Conservation (phyloP, 768 basidiomycete species). For the Pulveroboletus ravenelii region DNA sequence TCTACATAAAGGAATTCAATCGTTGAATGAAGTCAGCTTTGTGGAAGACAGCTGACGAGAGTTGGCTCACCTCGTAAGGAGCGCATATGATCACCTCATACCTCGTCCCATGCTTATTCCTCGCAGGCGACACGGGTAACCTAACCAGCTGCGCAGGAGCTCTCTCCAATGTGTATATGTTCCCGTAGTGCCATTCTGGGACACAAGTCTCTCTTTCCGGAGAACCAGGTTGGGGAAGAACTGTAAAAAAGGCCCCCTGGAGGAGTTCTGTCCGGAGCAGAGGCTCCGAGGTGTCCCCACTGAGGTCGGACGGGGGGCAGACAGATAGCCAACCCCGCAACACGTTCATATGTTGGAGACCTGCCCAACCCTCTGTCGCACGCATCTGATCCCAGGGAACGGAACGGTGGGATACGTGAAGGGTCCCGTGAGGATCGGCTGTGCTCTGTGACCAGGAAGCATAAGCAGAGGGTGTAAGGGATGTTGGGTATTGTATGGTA, state of each 20-base stretch:
- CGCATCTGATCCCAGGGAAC: constrained; percentile 67
- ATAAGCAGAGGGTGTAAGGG: constrained; percentile 35
- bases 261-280: constrained; percentile 55
- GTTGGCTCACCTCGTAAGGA: constrained; percentile 65
- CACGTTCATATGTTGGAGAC: constrained; percentile 73
- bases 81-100: constrained; percentile 76
- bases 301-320: constrained; percentile 36
- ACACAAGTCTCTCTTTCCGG: constrained; percentile 25
- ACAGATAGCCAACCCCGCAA: constrained; percentile 62
- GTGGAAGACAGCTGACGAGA: background rate
- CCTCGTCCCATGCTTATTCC: constrained; percentile 38
- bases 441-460: constrained; percentile 53
- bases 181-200: constrained; percentile 74
- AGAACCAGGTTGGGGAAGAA: constrained; percentile 44
- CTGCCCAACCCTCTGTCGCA: constrained; percentile 81
- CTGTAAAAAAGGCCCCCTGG: constrained; percentile 73
- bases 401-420: constrained; percentile 61
- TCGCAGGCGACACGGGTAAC: constrained; percentile 42
- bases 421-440: constrained; percentile 39
- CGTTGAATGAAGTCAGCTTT: background rate
- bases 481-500: constrained; percentile 51
- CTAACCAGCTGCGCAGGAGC: constrained; percentile 45
- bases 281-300: constrained; percentile 29
- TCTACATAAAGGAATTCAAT: constrained; percentile 37
- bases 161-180: constrained; percentile 70